Percentiles rank a stretch among this genome's conserved stretches.
Evolutionary conservation across 2,329 filamentous ascomycete genomes (phyloP).

Genomic region (Ceratocystis papillata): DNA sequence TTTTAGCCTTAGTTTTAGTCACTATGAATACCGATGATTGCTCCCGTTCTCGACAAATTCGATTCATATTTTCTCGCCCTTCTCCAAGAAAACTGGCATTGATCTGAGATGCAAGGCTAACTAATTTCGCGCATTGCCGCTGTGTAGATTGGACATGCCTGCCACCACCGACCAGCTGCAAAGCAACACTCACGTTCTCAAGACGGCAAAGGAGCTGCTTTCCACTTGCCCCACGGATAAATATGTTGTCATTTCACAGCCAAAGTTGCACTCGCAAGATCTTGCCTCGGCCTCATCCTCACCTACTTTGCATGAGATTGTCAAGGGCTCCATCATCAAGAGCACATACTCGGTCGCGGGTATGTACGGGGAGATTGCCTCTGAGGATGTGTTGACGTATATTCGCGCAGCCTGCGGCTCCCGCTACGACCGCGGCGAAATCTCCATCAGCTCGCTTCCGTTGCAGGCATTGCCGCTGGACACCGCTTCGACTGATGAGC

Average conservation of each 20-base stretch:
- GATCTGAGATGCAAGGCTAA: slow-evolving; percentile 15
- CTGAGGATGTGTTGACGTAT: slow-evolving; percentile 35
- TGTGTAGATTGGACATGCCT: slow-evolving; percentile 31
- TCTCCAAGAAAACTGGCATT: not conserved
- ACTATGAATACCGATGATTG: not conserved
- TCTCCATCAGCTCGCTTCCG: slow-evolving; percentile 22
- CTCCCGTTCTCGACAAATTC: not conserved
- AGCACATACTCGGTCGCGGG: slow-evolving; percentile 44
- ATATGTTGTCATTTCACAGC: slow-evolving; percentile 70
- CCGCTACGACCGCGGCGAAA: slow-evolving; percentile 19
- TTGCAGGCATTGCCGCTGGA: slow-evolving; percentile 17
- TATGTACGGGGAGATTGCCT: slow-evolving; percentile 42
- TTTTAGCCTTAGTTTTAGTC: not conserved
- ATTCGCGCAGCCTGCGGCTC: slow-evolving; percentile 39
- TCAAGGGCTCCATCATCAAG: slow-evolving; percentile 31
- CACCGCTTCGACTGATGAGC: not conserved
- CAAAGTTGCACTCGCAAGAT: slow-evolving; percentile 60
- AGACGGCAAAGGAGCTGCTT: slow-evolving; percentile 43
- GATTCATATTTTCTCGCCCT: not conserved
- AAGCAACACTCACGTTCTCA: slow-evolving; percentile 37
- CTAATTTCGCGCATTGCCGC: slow-evolving; percentile 26
- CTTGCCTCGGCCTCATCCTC: slow-evolving; percentile 38
- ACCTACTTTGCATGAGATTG: slow-evolving; percentile 41
- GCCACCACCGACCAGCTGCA: slow-evolving; percentile 36
- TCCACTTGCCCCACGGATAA: slow-evolving; percentile 58